Percentiles rank a stretch among this genome's conserved stretches.
Conservation (phyloP, 169 alveolate genomes). For the Toxoplasma gondii region DNA sequence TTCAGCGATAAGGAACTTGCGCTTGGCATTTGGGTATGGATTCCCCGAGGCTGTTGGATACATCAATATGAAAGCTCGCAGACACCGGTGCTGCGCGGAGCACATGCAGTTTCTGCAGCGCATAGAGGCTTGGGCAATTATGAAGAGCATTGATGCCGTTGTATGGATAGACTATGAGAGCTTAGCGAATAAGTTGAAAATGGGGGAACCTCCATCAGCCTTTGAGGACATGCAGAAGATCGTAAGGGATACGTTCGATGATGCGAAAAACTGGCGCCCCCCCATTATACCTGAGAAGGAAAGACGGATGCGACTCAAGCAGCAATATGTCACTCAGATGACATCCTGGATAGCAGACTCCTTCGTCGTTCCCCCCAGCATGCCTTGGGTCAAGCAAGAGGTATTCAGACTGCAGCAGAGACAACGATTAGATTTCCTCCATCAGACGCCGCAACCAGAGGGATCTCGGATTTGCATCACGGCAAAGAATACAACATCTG, state of each 20-base stretch:
- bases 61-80: slow-evolving; percentile 29
- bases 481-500: background rate
- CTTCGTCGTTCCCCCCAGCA: background rate
- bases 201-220: background rate
- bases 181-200: background rate
- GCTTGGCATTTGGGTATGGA: slow-evolving; percentile 29
- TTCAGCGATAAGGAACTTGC: background rate
- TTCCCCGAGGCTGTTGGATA: slow-evolving; percentile 28
- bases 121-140: slow-evolving; percentile 37
- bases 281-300: slow-evolving; percentile 22
- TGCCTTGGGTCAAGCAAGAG: slow-evolving; percentile 5
- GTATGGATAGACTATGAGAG: slow-evolving; percentile 37
- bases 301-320: background rate
- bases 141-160: slow-evolving; percentile 24
- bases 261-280: background rate
- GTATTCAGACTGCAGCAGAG: slow-evolving; percentile 18
- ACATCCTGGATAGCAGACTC: slow-evolving; percentile 8
- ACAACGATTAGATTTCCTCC: background rate
- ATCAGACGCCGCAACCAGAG: background rate
- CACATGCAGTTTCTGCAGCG: slow-evolving; percentile 16
- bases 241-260: slow-evolving; percentile 31
- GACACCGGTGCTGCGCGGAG: slow-evolving; percentile 24
- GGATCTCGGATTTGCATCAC: background rate
- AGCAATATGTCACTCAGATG: slow-evolving; percentile 9
- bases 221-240: background rate